Percentiles rank a stretch among this genome's conserved stretches.
phyloP scores from a whole-genome alignment of 768 basidiomycete genomes.

The Mycena alexandri region DNA sequence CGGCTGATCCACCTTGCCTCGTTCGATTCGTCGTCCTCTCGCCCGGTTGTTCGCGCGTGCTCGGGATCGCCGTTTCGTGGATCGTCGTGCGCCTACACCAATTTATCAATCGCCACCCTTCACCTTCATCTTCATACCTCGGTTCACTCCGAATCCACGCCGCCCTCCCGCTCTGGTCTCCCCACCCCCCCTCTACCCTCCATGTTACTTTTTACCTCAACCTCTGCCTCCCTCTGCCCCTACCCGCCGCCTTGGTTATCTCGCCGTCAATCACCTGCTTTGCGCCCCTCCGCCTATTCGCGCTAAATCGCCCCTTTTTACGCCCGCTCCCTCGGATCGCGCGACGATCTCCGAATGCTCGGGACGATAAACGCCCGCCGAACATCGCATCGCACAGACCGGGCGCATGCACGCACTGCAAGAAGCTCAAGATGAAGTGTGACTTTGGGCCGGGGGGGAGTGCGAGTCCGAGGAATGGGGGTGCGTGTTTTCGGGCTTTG shows the following conservation, averaged over 20 bases:
- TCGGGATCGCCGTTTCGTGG: too few species aligned
- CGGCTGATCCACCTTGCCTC: too few species aligned
- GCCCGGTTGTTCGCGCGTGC: too few species aligned
- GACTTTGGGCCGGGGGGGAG: conserved; percentile 62
- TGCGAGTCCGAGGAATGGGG: conserved; percentile 12
- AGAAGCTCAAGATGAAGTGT: conserved; percentile 94
- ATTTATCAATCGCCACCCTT: too few species aligned
- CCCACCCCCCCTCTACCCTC: conserved; percentile 10
- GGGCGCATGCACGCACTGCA: conserved; percentile 89
- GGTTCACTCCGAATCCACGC: too few species aligned
- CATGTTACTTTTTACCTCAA: neutral
- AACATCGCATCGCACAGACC: conserved; percentile 56
- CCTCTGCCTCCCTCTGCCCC: neutral
- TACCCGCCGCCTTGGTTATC: conserved; percentile 14
- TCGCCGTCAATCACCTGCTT: conserved; percentile 1
- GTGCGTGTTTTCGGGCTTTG: conserved; percentile 1
- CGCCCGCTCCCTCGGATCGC: too few species aligned
- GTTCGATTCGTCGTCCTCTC: too few species aligned
- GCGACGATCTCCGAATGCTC: too few species aligned
- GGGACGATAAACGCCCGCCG: too few species aligned
- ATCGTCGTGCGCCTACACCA: too few species aligned
- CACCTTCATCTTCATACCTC: too few species aligned
- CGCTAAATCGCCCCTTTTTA: too few species aligned
- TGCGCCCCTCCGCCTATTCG: conserved; percentile 9
- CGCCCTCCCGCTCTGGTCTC: neutral